These are phyloP conservation scores for Arxiozyma heterogenica DNA, from an alignment of 1,139 yeast species.

Conservation along the genomic window DNA sequence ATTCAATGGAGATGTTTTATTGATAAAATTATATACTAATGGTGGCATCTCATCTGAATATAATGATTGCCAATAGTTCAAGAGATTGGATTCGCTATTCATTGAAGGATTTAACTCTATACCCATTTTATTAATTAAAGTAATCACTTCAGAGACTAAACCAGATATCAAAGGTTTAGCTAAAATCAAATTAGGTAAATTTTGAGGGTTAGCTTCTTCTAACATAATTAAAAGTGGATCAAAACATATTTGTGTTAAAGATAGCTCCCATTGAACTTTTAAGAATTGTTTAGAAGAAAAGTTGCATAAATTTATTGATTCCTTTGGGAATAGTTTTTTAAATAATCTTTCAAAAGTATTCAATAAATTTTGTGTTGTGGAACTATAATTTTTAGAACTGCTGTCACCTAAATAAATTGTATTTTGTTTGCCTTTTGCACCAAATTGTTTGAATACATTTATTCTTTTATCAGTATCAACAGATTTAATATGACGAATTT, in stretches of 20 bases:
- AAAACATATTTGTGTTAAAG: slow-evolving; percentile 68
- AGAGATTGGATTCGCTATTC: slow-evolving; percentile 46
- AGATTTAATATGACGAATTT: slow-evolving; percentile 39
- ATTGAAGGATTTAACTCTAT: slow-evolving; percentile 34
- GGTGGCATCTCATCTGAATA: slow-evolving; percentile 27
- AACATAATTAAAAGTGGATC: slow-evolving; percentile 67
- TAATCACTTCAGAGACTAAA: slow-evolving; percentile 60
- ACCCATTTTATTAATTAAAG: slow-evolving; percentile 71
- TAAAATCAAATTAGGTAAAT: slow-evolving; percentile 54
- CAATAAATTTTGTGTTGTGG: slow-evolving; percentile 17
- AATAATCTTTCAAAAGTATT: slow-evolving; percentile 26
- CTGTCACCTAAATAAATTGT: slow-evolving; percentile 23
- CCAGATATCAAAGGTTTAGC: slow-evolving; percentile 84
- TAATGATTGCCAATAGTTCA: slow-evolving; percentile 43
- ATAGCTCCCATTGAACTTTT: slow-evolving; percentile 77
- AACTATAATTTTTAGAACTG: slow-evolving; percentile 19
- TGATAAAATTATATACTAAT: slow-evolving; percentile 24
- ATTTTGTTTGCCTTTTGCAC: slow-evolving; percentile 5
- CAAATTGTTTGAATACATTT: slow-evolving; percentile 27
- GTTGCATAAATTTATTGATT: slow-evolving; percentile 31
- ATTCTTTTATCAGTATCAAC: slow-evolving; percentile 15
- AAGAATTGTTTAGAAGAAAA: slow-evolving; percentile 49
- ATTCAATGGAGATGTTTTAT: slow-evolving; percentile 34
- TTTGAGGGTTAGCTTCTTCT: slow-evolving; percentile 56
- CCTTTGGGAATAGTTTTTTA: slow-evolving; percentile 28